These are phyloP conservation scores for Turritis glabra DNA, from an alignment of 345 rosid species.

Conservation along the genomic window DNA sequence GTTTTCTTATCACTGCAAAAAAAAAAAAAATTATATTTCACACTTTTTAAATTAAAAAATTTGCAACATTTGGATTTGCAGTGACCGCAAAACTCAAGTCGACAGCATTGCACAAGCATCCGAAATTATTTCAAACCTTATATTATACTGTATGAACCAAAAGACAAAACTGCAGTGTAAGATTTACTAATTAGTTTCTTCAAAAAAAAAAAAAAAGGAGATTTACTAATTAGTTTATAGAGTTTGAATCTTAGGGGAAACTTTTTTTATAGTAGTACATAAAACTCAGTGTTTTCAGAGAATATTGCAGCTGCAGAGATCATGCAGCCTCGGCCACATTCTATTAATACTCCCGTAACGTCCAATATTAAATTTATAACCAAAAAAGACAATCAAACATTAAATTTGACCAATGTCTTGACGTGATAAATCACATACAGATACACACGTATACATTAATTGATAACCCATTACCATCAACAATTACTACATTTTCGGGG, in stretches of 20 bases:
- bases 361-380: slow-evolving; percentile 15
- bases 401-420: slow-evolving; percentile 13
- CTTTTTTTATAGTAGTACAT: not conserved
- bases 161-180: not conserved
- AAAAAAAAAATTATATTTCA: too few relatives aligned
- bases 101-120: not conserved
- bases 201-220: too few relatives aligned
- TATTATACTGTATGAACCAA: slow-evolving; percentile 7
- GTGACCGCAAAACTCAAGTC: not conserved
- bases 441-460: slow-evolving; percentile 13
- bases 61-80: not conserved
- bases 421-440: slow-evolving; percentile 24
- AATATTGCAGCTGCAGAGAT: slow-evolving; percentile 21
- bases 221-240: not conserved
- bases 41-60: too few relatives aligned
- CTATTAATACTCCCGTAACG: slow-evolving; percentile 16
- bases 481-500: not conserved
- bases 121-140: not conserved
- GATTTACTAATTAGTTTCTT: too few relatives aligned
- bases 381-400: slow-evolving; percentile 13
- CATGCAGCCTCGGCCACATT: slow-evolving; percentile 20
- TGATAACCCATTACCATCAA: slow-evolving; percentile 20
- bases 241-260: not conserved
- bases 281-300: slow-evolving; percentile 21
- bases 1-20: too few relatives aligned